Percentiles rank a stretch among this genome's conserved stretches.
Evolutionary conservation across 805 yeast genomes (phyloP).

Genomic region (Yarrowia yakushimensis): DNA sequence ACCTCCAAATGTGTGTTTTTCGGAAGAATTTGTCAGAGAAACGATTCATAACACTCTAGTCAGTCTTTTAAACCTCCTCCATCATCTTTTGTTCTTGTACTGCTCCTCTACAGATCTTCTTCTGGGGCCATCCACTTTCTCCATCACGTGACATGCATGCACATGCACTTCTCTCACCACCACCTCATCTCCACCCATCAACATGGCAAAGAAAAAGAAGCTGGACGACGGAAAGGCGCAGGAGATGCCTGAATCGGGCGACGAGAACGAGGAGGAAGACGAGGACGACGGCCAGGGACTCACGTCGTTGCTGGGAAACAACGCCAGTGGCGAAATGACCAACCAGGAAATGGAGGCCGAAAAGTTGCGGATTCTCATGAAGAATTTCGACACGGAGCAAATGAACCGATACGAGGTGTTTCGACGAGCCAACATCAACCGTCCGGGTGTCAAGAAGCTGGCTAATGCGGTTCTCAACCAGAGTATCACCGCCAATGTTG

Average conservation of each 20-base stretch:
- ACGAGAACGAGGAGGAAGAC: conserved; percentile 24
- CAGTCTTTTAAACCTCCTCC: too few species aligned
- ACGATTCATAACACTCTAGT: too few species aligned
- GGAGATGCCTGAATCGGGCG: conserved; percentile 34
- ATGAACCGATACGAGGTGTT: conserved; percentile 83
- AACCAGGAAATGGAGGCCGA: conserved; percentile 37
- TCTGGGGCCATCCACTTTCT: too few species aligned
- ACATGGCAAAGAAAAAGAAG: conserved; percentile 6
- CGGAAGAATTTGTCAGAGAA: too few species aligned
- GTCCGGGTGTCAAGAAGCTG: conserved; percentile 72
- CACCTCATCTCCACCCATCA: neutral
- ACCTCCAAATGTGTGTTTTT: too few species aligned
- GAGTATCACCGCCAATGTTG: conserved; percentile 71
- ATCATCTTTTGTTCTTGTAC: too few species aligned
- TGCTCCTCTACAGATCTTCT: too few species aligned
- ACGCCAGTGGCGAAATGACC: conserved; percentile 14
- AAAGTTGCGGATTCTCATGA: conserved; percentile 51
- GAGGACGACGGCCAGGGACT: conserved; percentile 18
- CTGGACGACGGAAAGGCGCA: conserved; percentile 21
- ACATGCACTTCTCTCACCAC: neutral
- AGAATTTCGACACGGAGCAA: conserved; percentile 75
- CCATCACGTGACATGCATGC: neutral
- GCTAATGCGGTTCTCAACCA: conserved; percentile 78
- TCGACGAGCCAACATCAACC: conserved; percentile 70
- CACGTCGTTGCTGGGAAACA: conserved; percentile 14